Evolutionary conservation across 1,139 yeast species (phyloP).

Genomic region (Ashbya aceris): DNA sequence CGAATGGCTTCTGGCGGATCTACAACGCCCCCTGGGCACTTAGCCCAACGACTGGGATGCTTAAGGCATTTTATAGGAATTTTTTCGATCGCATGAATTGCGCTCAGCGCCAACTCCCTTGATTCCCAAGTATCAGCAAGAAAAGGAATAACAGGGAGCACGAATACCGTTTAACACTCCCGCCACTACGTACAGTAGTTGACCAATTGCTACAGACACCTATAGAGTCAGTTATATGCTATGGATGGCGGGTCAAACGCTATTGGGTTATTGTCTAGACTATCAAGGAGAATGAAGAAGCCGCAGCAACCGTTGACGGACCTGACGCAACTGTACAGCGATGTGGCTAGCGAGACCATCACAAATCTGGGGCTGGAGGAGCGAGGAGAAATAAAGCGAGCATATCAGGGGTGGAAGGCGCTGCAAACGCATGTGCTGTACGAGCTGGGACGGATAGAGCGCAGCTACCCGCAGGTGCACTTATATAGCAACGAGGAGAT

Average conservation of each 20-base stretch:
- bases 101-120: no score
- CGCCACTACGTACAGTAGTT: no score
- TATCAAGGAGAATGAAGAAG: slow-evolving; percentile 37
- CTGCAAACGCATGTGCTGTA: slow-evolving; percentile 51
- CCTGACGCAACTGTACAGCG: slow-evolving; percentile 51
- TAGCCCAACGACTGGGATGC: no score
- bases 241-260: slow-evolving; percentile 15
- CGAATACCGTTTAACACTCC: no score
- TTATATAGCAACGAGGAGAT: slow-evolving; percentile 38
- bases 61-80: no score
- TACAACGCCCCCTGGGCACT: no score
- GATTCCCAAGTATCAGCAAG: no score
- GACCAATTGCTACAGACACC: no score
- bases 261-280: slow-evolving; percentile 20
- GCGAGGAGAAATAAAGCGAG: slow-evolving; percentile 41
- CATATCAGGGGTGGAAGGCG: slow-evolving; percentile 64
- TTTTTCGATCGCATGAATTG: no score
- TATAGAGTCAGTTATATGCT: no score
- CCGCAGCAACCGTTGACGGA: slow-evolving; percentile 52
- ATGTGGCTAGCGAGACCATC: slow-evolving; percentile 49
- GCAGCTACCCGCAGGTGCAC: slow-evolving; percentile 31
- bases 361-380: slow-evolving; percentile 52
- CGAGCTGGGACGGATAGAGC: slow-evolving; percentile 48
- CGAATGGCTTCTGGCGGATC: no score
- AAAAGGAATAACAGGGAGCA: no score